Evolutionary conservation across 2,329 filamentous ascomycete genomes (phyloP).

Genomic region (Fusarium palustre): DNA sequence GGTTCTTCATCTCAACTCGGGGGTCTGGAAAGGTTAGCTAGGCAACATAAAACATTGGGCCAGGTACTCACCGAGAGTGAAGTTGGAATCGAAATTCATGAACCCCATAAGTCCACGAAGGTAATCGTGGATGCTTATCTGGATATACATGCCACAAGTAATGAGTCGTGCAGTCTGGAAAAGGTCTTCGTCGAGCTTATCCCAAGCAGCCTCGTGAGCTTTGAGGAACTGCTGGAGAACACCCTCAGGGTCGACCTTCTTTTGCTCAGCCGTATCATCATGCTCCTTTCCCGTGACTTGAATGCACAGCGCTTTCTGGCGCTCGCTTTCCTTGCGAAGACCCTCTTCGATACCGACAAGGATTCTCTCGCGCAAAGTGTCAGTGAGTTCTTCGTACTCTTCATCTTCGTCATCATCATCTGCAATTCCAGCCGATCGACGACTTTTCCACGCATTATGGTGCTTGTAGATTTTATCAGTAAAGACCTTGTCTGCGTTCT

Average conservation of each 20-base stretch:
- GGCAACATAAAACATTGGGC: neutral
- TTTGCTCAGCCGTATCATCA: neutral
- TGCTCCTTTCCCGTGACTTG: neutral
- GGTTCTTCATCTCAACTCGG: constrained; percentile 9
- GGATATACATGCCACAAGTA: constrained; percentile 68
- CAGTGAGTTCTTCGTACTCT: neutral
- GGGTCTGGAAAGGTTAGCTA: neutral
- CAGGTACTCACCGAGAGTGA: constrained; percentile 58
- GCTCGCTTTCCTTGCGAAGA: neutral
- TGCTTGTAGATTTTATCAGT: neutral
- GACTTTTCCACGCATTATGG: neutral
- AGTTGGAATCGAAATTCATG: constrained; percentile 67
- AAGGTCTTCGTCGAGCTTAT: constrained; percentile 8
- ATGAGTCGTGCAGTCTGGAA: constrained; percentile 47
- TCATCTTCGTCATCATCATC: neutral
- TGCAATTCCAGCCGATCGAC: constrained; percentile 1
- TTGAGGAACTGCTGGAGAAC: neutral
- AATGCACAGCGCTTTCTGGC: neutral
- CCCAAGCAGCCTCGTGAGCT: constrained; percentile 6
- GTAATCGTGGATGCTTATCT: constrained; percentile 58
- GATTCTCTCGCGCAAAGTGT: neutral
- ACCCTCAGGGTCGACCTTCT: neutral
- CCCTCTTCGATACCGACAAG: neutral
- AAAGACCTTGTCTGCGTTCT: neutral
- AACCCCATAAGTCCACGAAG: constrained; percentile 57